phyloP scores from a whole-genome alignment of 805 yeast species.

The Cyberlindnera misumaiensis region DNA sequence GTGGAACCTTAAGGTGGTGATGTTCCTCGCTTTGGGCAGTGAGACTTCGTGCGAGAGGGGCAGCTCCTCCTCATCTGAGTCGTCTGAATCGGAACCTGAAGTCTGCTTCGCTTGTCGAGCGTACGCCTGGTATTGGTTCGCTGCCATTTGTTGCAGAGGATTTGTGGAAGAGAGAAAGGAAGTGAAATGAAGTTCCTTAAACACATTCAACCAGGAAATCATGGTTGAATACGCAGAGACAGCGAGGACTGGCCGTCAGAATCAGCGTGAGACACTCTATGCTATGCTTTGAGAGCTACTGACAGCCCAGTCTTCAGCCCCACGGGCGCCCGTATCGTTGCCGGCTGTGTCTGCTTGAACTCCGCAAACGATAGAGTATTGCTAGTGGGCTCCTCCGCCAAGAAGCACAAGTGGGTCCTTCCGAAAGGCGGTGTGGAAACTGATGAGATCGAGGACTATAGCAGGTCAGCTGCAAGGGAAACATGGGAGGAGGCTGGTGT shows the following conservation, averaged over 20 bases:
- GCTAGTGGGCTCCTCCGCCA: constrained; percentile 70
- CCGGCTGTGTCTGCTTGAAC: constrained; percentile 81
- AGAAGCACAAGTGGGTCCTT: constrained; percentile 69
- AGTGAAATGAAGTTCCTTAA: no score
- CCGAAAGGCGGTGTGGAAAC: constrained; percentile 95
- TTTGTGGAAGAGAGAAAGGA: no score
- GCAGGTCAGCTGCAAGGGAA: constrained; percentile 64
- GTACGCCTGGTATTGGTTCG: no score
- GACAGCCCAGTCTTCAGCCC: constrained; percentile 37
- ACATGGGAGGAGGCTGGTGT: constrained; percentile 99
- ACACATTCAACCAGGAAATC: neutral
- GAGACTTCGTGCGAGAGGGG: constrained; percentile 30
- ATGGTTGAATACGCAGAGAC: neutral
- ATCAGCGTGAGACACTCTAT: constrained; percentile 2
- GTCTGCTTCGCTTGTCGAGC: neutral
- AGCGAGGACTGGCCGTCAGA: neutral
- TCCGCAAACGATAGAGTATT: constrained; percentile 53
- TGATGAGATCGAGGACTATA: constrained; percentile 47
- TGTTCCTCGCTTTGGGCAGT: constrained; percentile 17
- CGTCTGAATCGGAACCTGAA: constrained; percentile 9
- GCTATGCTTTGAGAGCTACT: constrained; percentile 11
- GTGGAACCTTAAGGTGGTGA: constrained; percentile 22
- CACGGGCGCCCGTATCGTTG: constrained; percentile 81
- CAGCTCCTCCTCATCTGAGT: constrained; percentile 24
- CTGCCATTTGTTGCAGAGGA: neutral